phyloP scores from a whole-genome alignment of 352 stramenopile genomes.

The Globisporangium cystogenes region DNA sequence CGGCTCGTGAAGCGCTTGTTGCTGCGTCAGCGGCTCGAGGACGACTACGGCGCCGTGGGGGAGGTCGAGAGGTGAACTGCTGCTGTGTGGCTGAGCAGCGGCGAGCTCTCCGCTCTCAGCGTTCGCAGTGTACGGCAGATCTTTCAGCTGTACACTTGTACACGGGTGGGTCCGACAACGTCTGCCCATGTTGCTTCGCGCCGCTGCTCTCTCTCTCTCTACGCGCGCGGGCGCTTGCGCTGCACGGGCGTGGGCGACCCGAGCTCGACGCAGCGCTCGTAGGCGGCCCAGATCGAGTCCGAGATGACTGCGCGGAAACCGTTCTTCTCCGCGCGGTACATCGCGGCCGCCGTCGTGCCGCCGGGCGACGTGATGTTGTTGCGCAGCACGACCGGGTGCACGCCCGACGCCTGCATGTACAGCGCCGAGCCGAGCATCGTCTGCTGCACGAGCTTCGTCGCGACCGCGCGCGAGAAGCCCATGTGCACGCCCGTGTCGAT shows the following conservation, averaged over 20 bases:
- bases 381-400: constrained; percentile 89
- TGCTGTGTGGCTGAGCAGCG: no score
- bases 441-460: constrained; percentile 92
- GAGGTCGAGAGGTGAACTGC: no score
- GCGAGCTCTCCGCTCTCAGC: no score
- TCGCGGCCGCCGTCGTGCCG: constrained; percentile 91
- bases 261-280: constrained; percentile 92
- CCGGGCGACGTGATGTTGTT: constrained; percentile 94
- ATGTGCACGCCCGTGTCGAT: constrained; percentile 95
- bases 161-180: no score
- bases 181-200: no score
- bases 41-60: constrained; percentile 61
- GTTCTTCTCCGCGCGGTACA: constrained; percentile 96
- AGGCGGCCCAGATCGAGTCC: constrained; percentile 95
- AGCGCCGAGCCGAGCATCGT: constrained; percentile 92
- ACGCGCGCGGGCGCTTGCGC: constrained; percentile 61
- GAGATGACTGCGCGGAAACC: constrained; percentile 91
- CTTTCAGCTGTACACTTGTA: no score
- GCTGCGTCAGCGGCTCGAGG: constrained; percentile 61
- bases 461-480: constrained; percentile 92
- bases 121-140: no score
- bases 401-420: constrained; percentile 90
- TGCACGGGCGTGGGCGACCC: constrained; percentile 73
- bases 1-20: constrained; percentile 60
- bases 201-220: constrained; percentile 3